Conservation (phyloP, 257 asterid genomes). For the Nicotiana noctiflora region DNA sequence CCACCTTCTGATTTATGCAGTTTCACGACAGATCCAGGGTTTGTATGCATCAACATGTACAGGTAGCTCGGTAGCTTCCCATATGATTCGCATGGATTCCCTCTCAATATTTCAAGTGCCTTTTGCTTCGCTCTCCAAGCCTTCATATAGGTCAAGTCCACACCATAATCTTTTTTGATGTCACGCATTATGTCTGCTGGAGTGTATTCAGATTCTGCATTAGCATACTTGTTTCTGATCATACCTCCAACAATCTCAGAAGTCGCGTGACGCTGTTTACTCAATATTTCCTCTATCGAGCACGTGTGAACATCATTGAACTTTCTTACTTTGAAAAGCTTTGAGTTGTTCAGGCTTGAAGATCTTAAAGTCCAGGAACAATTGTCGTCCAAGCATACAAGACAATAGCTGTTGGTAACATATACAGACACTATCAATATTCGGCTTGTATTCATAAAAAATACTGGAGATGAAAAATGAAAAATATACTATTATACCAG, state of each 20-base stretch:
- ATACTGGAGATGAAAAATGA: not conserved
- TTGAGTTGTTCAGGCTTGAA: not conserved
- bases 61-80: not conserved
- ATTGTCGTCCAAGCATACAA: conserved; percentile 3
- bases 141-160: conserved; percentile 5
- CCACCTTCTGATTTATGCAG: not conserved
- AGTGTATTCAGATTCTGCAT: not conserved
- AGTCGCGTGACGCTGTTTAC: not conserved
- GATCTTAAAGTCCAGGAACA: not conserved
- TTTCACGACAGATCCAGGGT: not conserved
- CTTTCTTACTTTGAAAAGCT: conserved; percentile 10
- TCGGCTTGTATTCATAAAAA: not conserved
- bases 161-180: conserved; percentile 8
- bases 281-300: not conserved
- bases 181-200: conserved; percentile 5
- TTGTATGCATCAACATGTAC: not conserved
- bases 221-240: conserved; percentile 4
- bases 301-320: conserved; percentile 5
- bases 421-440: not conserved
- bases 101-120: not conserved
- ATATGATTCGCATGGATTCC: not conserved
- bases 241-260: conserved; percentile 4
- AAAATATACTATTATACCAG: not conserved
- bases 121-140: conserved; percentile 3
- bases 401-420: not conserved